phyloP scores from a whole-genome alignment of 176 grass and related monocot genomes.

The Triticum dicoccoides region DNA sequence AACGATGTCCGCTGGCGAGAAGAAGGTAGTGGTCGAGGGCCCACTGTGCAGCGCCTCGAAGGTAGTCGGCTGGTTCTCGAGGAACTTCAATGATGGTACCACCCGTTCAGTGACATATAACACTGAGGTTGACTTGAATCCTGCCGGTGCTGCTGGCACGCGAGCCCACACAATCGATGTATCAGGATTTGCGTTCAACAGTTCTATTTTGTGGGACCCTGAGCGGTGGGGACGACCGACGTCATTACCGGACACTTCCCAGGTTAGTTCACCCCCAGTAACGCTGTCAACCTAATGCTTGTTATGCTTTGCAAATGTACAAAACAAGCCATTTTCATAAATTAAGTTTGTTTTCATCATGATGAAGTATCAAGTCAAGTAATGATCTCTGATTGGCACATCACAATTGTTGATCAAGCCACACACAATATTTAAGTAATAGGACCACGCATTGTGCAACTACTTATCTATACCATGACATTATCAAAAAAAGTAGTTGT shows the following conservation, averaged over 20 bases:
- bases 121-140: constrained; percentile 33
- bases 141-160: constrained; percentile 36
- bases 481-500: background rate
- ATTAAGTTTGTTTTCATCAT: background rate
- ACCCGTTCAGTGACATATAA: constrained; percentile 54
- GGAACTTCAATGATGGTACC: constrained; percentile 47
- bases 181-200: constrained; percentile 82
- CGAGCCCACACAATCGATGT: constrained; percentile 50
- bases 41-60: constrained; percentile 78
- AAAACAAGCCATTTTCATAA: background rate
- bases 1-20: constrained; percentile 55
- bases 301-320: background rate
- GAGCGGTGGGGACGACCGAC: constrained; percentile 83
- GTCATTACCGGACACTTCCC: constrained; percentile 79
- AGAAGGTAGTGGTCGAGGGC: constrained; percentile 68
- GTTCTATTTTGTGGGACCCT: constrained; percentile 86
- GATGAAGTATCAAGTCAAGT: background rate
- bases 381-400: background rate
- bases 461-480: background rate
- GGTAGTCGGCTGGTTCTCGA: constrained; percentile 81
- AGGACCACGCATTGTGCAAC: background rate
- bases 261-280: constrained; percentile 45
- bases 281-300: background rate
- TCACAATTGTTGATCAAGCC: background rate
- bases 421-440: constrained; percentile 11